A percentile compares a stretch with the other conserved stretches of the same genome.
Conservation (phyloP, 495 filamentous ascomycete genomes). For the Hypoxylon fuscum region DNA sequence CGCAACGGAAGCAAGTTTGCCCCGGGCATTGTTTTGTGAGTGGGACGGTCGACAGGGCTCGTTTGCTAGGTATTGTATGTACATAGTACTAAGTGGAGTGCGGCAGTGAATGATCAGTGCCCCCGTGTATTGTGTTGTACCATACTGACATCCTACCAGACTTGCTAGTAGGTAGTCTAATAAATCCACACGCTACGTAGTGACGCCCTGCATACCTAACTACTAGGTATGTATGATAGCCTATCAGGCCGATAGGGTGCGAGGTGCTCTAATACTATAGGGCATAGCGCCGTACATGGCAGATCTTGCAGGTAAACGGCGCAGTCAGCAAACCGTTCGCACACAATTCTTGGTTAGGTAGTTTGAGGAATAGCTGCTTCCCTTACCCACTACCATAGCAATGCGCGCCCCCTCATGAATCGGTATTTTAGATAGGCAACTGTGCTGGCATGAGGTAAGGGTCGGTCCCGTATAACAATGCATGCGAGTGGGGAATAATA, state of each 20-base stretch:
- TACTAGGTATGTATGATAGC: constrained; percentile 4
- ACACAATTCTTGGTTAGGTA: constrained; percentile 24
- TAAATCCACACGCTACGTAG: neutral
- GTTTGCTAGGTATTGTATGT: constrained; percentile 19
- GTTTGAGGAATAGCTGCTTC: constrained; percentile 34
- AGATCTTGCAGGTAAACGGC: constrained; percentile 31
- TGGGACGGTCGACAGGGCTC: constrained; percentile 20
- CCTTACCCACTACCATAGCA: constrained; percentile 40
- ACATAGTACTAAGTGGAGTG: constrained; percentile 19
- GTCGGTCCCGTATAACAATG: constrained; percentile 20
- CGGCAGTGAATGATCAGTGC: constrained; percentile 5
- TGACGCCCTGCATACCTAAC: constrained; percentile 18
- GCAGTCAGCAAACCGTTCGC: constrained; percentile 35
- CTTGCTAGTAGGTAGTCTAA: neutral
- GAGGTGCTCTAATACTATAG: constrained; percentile 2
- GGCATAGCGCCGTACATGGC: constrained; percentile 31
- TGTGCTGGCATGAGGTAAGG: constrained; percentile 13
- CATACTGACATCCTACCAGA: too few species aligned
- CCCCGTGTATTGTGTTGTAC: too few species aligned
- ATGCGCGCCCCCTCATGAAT: too few species aligned
- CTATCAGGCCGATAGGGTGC: constrained; percentile 2
- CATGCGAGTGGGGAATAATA: constrained; percentile 31
- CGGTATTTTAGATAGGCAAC: constrained; percentile 21
- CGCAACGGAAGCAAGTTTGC: constrained; percentile 8
- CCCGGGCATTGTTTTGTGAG: constrained; percentile 25